Evolutionary conservation across 805 yeast species (phyloP).

Genomic region (Priceomyces haplophilus): DNA sequence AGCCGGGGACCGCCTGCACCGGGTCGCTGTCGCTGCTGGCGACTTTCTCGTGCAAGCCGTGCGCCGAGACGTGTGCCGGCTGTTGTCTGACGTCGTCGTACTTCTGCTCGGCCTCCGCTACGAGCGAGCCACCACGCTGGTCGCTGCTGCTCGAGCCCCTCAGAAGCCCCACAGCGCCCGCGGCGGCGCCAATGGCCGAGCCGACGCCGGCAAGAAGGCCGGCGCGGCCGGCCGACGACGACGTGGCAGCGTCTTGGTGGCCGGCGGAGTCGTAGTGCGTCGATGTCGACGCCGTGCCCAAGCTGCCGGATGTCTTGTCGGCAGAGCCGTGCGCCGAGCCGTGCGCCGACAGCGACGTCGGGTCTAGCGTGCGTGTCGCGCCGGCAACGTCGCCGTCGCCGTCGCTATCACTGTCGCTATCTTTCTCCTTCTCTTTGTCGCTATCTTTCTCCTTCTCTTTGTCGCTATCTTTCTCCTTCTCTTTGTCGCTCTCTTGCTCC

Average conservation of each 20-base stretch:
- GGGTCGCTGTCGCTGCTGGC: conserved; percentile 7
- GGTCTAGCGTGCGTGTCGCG: too few species aligned
- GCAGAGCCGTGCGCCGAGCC: too few species aligned
- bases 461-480: too few species aligned
- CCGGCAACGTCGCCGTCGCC: too few species aligned
- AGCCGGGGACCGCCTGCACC: conserved; percentile 20
- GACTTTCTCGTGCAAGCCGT: conserved; percentile 2
- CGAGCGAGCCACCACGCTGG: conserved; percentile 12
- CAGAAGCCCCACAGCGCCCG: conserved; percentile 5
- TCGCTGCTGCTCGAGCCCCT: background rate
- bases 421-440: too few species aligned
- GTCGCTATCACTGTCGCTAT: too few species aligned
- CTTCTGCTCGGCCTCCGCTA: conserved; percentile 17
- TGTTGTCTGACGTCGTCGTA: conserved; percentile 15
- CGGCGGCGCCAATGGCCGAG: conserved; percentile 4
- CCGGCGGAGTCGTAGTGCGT: background rate
- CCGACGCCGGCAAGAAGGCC: conserved; percentile 4
- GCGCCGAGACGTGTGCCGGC: conserved; percentile 12
- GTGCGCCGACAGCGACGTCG: background rate
- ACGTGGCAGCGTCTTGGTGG: background rate
- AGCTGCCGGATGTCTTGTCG: background rate
- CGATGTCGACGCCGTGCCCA: background rate
- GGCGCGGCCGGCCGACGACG: background rate
- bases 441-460: too few species aligned
- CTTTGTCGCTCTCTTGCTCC: too few species aligned